phyloP scores from a whole-genome alignment of 768 basidiomycete species.

The Brasilioporus rufonigricans region DNA sequence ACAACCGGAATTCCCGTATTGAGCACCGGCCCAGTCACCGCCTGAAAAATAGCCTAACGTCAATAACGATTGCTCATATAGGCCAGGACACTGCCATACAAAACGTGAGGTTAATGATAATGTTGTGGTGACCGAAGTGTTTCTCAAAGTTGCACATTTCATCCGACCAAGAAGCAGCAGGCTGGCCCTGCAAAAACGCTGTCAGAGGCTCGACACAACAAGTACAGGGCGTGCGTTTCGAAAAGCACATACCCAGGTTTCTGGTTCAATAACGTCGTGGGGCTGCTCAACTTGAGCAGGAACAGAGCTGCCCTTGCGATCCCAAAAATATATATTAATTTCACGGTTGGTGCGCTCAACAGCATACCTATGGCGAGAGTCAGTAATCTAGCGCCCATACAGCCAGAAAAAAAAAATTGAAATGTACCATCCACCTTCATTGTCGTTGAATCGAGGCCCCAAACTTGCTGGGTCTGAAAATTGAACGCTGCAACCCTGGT shows the following conservation, averaged over 20 bases:
- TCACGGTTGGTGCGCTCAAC: conserved; percentile 32
- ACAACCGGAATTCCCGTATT: conserved; percentile 48
- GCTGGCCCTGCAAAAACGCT: conserved; percentile 24
- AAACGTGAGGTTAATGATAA: conserved; percentile 51
- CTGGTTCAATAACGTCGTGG: conserved; percentile 19
- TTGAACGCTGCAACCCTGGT: conserved; percentile 21
- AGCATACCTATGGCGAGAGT: conserved; percentile 38
- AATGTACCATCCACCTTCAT: conserved; percentile 41
- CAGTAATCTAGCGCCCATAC: background rate
- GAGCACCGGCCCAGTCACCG: conserved; percentile 57
- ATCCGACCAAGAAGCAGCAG: conserved; percentile 34
- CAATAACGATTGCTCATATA: background rate
- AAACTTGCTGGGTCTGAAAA: conserved; percentile 16
- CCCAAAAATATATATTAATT: conserved; percentile 47
- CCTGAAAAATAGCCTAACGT: conserved; percentile 33
- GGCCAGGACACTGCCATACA: conserved; percentile 40
- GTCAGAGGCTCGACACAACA: background rate
- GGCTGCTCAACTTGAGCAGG: conserved; percentile 24
- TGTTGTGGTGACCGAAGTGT: conserved; percentile 34
- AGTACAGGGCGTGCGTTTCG: background rate
- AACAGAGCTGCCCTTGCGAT: conserved; percentile 26
- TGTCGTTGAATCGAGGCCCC: conserved; percentile 28
- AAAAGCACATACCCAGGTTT: conserved; percentile 30
- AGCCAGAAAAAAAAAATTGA: background rate
- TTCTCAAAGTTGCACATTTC: conserved; percentile 36